phyloP scores from a whole-genome alignment of 2,329 filamentous ascomycete species.

The Trematosphaeria pertusa region DNA sequence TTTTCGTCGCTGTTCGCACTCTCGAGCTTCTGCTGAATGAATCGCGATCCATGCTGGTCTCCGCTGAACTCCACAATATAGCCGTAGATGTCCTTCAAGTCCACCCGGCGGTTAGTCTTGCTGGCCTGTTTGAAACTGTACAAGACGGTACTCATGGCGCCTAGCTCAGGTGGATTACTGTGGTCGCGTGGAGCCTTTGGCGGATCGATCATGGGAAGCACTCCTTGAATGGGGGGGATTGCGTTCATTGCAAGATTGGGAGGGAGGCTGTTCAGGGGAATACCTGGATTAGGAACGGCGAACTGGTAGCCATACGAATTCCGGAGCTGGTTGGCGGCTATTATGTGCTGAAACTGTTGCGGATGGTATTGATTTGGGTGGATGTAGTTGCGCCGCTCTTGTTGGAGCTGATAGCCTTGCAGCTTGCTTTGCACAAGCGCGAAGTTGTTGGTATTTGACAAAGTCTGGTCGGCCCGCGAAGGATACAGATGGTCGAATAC shows the following conservation, averaged over 20 bases:
- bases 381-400: conserved; percentile 45
- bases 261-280: conserved; percentile 43
- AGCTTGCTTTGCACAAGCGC: conserved; percentile 58
- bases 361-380: conserved; percentile 41
- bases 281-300: conserved; percentile 41
- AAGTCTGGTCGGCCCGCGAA: conserved; percentile 50
- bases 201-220: conserved; percentile 47
- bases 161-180: conserved; percentile 59
- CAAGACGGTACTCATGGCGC: conserved; percentile 73
- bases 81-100: conserved; percentile 86
- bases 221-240: conserved; percentile 44
- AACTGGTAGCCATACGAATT: conserved; percentile 46
- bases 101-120: conserved; percentile 77
- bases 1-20: conserved; percentile 96
- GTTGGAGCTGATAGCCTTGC: conserved; percentile 54
- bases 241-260: conserved; percentile 45
- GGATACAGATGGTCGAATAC: conserved; percentile 53
- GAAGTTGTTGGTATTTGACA: conserved; percentile 53
- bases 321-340: conserved; percentile 46
- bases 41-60: conserved; percentile 93
- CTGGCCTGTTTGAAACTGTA: conserved; percentile 80
- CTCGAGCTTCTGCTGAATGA: conserved; percentile 92
- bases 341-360: conserved; percentile 41
- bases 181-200: conserved; percentile 57
- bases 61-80: conserved; percentile 94